Percentiles rank a stretch among this genome's conserved stretches.
These are phyloP conservation scores for Naganishia albida DNA, from an alignment of 1,284 basidiomycete genomes.

Conservation along the genomic window DNA sequence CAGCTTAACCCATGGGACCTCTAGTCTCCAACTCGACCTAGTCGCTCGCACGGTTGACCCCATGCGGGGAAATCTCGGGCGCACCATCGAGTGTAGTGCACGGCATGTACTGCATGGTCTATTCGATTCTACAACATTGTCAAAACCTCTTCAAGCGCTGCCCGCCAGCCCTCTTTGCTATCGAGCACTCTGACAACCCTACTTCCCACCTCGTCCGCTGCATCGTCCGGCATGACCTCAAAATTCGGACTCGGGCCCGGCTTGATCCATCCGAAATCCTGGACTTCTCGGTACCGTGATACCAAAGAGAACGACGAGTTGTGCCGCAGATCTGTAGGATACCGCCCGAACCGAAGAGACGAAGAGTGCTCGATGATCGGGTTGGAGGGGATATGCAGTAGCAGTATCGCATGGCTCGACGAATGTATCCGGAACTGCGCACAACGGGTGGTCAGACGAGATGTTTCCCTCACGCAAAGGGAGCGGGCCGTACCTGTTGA, in stretches of 20 bases:
- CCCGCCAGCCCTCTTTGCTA: neutral
- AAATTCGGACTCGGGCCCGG: constrained; percentile 31
- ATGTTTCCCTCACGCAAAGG: neutral
- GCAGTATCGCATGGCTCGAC: neutral
- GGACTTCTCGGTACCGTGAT: constrained; percentile 11
- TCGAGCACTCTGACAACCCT: neutral
- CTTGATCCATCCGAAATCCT: constrained; percentile 34
- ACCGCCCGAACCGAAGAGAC: constrained; percentile 22
- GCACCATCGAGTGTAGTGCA: neutral
- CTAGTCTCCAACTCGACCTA: neutral
- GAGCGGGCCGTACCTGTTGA: constrained; percentile 26
- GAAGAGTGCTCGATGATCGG: constrained; percentile 32
- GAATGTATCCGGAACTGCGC: constrained; percentile 32
- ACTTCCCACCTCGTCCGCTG: neutral
- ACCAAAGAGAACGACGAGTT: neutral
- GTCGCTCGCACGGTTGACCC: neutral
- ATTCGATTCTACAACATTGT: neutral
- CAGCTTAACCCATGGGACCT: no score
- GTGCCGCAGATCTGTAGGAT: neutral
- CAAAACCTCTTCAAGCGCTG: neutral
- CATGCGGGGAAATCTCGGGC: constrained; percentile 20
- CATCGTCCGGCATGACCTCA: neutral
- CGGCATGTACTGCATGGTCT: neutral
- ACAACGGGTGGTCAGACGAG: neutral
- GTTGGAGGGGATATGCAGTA: constrained; percentile 26